Percentiles rank a stretch among this genome's conserved stretches.
Conservation (phyloP, 179 eudicot genomes). For the Patellifolia procumbens region DNA sequence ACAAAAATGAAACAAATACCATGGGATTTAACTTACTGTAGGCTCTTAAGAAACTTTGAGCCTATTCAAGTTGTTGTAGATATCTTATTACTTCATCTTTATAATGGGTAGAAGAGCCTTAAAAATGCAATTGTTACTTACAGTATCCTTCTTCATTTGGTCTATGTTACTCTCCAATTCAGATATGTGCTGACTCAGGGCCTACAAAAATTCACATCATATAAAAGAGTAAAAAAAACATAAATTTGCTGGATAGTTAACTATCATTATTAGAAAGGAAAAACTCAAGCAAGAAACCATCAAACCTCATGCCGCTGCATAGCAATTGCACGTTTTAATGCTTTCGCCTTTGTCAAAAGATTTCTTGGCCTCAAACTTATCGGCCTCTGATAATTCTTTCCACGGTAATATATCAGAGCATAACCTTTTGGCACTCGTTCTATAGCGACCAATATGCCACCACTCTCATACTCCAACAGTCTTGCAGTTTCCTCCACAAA, state of each 20-base stretch:
- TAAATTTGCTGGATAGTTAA: not conserved
- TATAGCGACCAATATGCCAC: slow-evolving; percentile 85
- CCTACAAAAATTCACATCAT: slow-evolving; percentile 45
- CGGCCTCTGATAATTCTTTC: slow-evolving; percentile 94
- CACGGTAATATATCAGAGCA: slow-evolving; percentile 91
- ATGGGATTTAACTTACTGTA: not conserved
- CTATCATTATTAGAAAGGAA: not conserved
- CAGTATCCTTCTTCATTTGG: slow-evolving; percentile 62
- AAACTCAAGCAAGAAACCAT: not conserved
- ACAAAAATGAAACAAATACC: not conserved
- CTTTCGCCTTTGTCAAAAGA: slow-evolving; percentile 90
- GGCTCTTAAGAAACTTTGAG: not conserved
- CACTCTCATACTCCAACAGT: slow-evolving; percentile 90
- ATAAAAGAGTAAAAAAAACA: not conserved
- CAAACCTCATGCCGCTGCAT: slow-evolving; percentile 96
- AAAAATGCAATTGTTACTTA: slow-evolving; percentile 44
- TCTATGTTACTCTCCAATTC: slow-evolving; percentile 80
- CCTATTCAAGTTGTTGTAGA: not conserved
- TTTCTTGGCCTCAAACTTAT: slow-evolving; percentile 83
- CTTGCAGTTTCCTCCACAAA: slow-evolving; percentile 95
- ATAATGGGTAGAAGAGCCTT: not conserved
- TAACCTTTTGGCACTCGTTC: slow-evolving; percentile 90
- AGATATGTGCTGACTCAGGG: slow-evolving; percentile 83
- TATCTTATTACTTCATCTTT: not conserved
- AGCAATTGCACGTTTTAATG: slow-evolving; percentile 84